phyloP scores from a whole-genome alignment of 805 yeast species.

The Tetrapisispora phaffii region DNA sequence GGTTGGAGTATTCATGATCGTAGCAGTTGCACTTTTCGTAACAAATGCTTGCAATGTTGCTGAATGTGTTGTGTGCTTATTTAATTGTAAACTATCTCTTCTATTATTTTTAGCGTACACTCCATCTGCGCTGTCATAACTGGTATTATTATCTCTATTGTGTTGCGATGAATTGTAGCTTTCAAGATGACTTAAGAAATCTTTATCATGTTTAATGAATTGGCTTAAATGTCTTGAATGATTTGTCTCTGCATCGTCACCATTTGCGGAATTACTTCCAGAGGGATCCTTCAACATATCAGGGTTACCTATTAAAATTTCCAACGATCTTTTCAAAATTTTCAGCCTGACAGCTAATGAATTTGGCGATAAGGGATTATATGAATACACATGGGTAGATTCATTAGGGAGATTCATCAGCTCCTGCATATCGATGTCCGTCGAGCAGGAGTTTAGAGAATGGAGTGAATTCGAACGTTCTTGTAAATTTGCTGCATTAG shows the following conservation, averaged over 20 bases:
- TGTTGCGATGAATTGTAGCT: neutral
- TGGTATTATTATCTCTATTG: neutral
- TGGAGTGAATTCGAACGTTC: slow-evolving; percentile 6
- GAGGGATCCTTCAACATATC: slow-evolving; percentile 18
- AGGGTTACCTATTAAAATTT: slow-evolving; percentile 61
- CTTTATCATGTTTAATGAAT: slow-evolving; percentile 1
- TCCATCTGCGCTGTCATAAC: neutral
- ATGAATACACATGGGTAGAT: slow-evolving; percentile 77
- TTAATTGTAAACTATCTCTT: neutral
- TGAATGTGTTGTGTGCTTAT: slow-evolving; percentile 6
- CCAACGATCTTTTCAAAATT: slow-evolving; percentile 66
- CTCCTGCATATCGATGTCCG: slow-evolving; percentile 31
- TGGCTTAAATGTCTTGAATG: slow-evolving; percentile 4
- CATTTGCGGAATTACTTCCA: neutral
- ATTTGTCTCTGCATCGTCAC: neutral
- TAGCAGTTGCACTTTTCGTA: slow-evolving; percentile 11
- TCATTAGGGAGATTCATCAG: slow-evolving; percentile 61
- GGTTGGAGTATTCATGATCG: neutral
- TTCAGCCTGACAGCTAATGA: slow-evolving; percentile 66
- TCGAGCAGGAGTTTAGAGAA: slow-evolving; percentile 7
- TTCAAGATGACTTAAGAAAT: slow-evolving; percentile 1
- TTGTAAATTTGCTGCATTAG: neutral
- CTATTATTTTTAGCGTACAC: neutral
- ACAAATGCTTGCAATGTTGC: slow-evolving; percentile 27
- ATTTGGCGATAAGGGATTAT: slow-evolving; percentile 73